phyloP scores from a whole-genome alignment of 495 filamentous ascomycete genomes.

The Mytilinidion resinicola region DNA sequence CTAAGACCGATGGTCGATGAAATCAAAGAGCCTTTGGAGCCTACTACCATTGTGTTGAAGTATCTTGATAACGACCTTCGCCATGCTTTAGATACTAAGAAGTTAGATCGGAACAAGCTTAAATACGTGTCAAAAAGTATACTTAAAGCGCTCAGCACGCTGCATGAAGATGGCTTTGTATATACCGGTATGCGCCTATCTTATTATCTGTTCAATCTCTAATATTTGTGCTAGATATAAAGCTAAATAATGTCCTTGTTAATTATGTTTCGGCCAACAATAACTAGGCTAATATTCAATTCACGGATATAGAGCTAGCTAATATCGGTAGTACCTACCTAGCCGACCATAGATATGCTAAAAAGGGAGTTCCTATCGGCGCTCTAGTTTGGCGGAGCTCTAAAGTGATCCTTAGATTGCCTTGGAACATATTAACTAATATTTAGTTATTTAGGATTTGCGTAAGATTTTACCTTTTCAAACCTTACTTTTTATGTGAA shows the following conservation, averaged over 20 bases:
- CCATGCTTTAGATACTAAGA: conserved; percentile 33
- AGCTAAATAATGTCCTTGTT: conserved; percentile 40
- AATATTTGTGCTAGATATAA: conserved; percentile 33
- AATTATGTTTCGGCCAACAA: conserved; percentile 34
- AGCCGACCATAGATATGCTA: conserved; percentile 34
- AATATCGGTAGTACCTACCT: conserved; percentile 39
- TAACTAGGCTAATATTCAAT: too few species aligned
- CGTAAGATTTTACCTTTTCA: conserved; percentile 29
- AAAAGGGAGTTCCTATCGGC: conserved; percentile 37
- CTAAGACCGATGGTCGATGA: conserved; percentile 40
- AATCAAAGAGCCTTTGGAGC: conserved; percentile 36
- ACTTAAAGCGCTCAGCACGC: conserved; percentile 35
- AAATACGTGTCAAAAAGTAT: conserved; percentile 39
- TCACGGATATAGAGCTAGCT: conserved; percentile 38
- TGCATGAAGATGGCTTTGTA: conserved; percentile 40
- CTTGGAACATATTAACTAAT: conserved; percentile 38
- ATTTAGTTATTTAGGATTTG: conserved; percentile 44
- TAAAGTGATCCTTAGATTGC: conserved; percentile 36
- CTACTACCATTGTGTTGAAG: conserved; percentile 40
- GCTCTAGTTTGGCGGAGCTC: conserved; percentile 38
- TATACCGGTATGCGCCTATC: conserved; percentile 34
- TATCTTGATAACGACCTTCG: conserved; percentile 40
- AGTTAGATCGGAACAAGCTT: conserved; percentile 38
- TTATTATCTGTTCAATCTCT: background rate
- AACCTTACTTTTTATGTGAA: background rate